Conservation (phyloP, 2,329 filamentous ascomycete genomes). For the Colletotrichum destructivum region DNA sequence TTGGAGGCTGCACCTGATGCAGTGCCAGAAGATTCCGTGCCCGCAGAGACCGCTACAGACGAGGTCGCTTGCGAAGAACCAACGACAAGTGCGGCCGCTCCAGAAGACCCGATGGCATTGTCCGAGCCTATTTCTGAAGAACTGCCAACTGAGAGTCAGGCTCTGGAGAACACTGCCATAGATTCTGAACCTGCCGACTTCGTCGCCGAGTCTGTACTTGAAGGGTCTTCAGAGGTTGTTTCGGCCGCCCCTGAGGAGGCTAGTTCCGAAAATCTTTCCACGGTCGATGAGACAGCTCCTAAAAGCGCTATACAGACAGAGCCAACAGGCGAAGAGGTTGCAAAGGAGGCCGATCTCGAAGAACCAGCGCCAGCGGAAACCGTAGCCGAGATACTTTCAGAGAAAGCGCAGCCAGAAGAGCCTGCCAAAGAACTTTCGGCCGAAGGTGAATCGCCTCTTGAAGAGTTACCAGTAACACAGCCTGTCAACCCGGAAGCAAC, state of each 20-base stretch:
- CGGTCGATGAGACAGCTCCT: not conserved
- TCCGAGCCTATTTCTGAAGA: constrained; percentile 7
- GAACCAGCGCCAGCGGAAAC: not conserved
- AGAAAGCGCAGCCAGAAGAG: not conserved
- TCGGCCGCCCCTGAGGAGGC: not conserved
- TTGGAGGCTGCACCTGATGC: constrained; percentile 34
- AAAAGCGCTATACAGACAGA: not conserved
- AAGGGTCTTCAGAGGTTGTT: not conserved
- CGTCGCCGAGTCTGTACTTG: not conserved
- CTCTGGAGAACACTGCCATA: too few relatives aligned
- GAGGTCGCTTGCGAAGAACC: constrained; percentile 20
- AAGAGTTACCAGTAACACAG: not conserved
- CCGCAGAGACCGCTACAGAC: not conserved
- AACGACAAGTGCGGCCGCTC: constrained; percentile 17
- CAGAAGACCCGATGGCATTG: constrained; percentile 3
- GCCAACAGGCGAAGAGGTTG: not conserved
- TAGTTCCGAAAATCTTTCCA: not conserved
- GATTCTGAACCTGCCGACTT: not conserved
- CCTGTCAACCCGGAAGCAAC: not conserved
- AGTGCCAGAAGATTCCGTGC: constrained; percentile 11
- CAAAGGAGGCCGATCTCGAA: not conserved
- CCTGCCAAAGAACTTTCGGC: not conserved
- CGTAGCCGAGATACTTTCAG: not conserved
- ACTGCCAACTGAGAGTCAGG: not conserved
- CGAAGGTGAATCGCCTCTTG: not conserved